Percentiles rank a stretch among this genome's conserved stretches.
Conservation (phyloP, 768 basidiomycete species). For the Boletus vermiculosoides region DNA sequence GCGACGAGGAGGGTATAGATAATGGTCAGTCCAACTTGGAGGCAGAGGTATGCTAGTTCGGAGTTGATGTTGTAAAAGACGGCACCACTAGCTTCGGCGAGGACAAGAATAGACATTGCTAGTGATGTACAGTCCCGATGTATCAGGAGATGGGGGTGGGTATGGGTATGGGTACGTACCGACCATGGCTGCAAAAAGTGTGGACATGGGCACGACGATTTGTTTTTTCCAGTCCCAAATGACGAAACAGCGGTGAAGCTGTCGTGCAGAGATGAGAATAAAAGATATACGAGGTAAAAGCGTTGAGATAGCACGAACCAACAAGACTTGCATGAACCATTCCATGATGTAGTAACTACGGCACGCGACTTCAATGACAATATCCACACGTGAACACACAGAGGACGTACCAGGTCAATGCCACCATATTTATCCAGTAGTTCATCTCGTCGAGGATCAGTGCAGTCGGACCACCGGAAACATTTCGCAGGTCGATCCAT, state of each 20-base stretch:
- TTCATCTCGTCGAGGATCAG: conserved; percentile 12
- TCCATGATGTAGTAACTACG: conserved; percentile 28
- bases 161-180: conserved; percentile 15
- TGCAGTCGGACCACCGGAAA: conserved; percentile 13
- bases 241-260: conserved; percentile 20
- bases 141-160: neutral
- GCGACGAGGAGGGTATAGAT: conserved; percentile 33
- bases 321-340: conserved; percentile 30
- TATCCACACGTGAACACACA: neutral
- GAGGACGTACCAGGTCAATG: conserved; percentile 17
- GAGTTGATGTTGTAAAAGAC: conserved; percentile 20
- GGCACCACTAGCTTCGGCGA: conserved; percentile 8
- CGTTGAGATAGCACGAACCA: conserved; percentile 9
- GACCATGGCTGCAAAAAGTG: conserved; percentile 11
- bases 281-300: neutral
- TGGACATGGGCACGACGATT: conserved; percentile 16
- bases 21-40: conserved; percentile 32
- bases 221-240: conserved; percentile 16
- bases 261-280: neutral
- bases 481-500: conserved; percentile 32
- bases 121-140: neutral
- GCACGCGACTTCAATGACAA: neutral
- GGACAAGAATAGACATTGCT: conserved; percentile 21
- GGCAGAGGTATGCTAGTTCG: conserved; percentile 28
- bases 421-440: conserved; percentile 22